Conservation (phyloP, 192 early-diverging fungal genomes). For the Rhizophagus clarus region DNA sequence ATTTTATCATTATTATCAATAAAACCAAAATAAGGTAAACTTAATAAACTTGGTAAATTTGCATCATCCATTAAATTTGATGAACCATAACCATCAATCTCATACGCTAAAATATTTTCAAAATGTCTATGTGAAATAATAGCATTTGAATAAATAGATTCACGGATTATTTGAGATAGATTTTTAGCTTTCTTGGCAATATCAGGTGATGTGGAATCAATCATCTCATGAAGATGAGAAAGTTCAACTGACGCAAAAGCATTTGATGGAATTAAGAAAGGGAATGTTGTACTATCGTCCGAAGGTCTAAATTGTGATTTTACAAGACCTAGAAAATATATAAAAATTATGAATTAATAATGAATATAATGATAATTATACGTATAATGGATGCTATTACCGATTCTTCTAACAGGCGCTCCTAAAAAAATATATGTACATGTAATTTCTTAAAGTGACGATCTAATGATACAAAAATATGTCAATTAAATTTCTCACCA, state of each 20-base stretch:
- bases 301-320: slow-evolving; percentile 58
- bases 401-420: not conserved
- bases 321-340: slow-evolving; percentile 46
- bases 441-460: not conserved
- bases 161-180: slow-evolving; percentile 50
- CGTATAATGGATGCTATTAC: not conserved
- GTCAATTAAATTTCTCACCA: slow-evolving; percentile 37
- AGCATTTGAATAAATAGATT: slow-evolving; percentile 54
- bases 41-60: slow-evolving; percentile 64
- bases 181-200: slow-evolving; percentile 43
- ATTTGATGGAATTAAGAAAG: slow-evolving; percentile 63
- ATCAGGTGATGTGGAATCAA: slow-evolving; percentile 37
- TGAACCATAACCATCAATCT: slow-evolving; percentile 73
- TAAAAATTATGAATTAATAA: slow-evolving; percentile 19
- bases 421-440: slow-evolving; percentile 2
- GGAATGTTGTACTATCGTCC: slow-evolving; percentile 60
- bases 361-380: slow-evolving; percentile 5
- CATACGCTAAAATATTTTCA: slow-evolving; percentile 66
- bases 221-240: slow-evolving; percentile 42
- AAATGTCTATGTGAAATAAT: slow-evolving; percentile 51
- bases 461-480: too few relatives aligned
- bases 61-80: slow-evolving; percentile 71
- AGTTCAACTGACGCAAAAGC: slow-evolving; percentile 66
- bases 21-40: slow-evolving; percentile 65
- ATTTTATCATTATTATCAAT: slow-evolving; percentile 45